Evolutionary conservation across 768 basidiomycete species (phyloP), one percentile per base, ranked within the genome.

Genomic region (Auricularia sp.): DNA sequence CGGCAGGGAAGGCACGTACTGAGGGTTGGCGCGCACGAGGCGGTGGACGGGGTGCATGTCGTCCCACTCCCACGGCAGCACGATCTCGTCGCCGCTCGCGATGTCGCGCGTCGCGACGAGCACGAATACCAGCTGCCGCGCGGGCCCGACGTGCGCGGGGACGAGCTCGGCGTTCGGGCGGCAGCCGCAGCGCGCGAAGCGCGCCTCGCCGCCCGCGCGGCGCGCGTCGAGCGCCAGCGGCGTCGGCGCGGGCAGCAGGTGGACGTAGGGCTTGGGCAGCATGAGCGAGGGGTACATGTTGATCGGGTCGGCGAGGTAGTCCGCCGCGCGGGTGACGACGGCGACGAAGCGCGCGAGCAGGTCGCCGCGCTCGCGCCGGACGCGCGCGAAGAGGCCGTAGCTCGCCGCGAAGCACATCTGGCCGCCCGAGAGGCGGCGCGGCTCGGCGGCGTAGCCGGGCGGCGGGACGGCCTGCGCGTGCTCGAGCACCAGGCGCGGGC

Each of bases 11-110:
- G 2, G 2, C 29, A 42, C 39, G 39, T 14, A 42, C 39, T 42
- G 39, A 7, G 13, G 39, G 13, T 1, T 51, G 14, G 47, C 47
- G 47, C 21, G 18, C 10, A 18, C 47, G 18, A 16, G 18, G 47
- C 47, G 47, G 21, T 96, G 94, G 0, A 95, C 83, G 0, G 88
- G 86, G 71, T 92, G 90, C 2, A 85, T 86, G 70, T 98, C 95
- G 69, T 98, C 94, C 95, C 95, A 98, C 73, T 97, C 94, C 94
- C 95, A 98, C 0, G 89, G 90, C 0, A 98, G 76, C 0, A 94
- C 85, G 21, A 98, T 83, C 76, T 98, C 95, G 68, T 94, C 93
- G 61, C 88, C 81, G 39, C 83, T 83, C 64, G 82, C 82, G 68
- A 98, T 80, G 67, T 91, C 89, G 11, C 85, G 76, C 18, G 87